These are phyloP conservation scores for Claviceps capensis DNA, from an alignment of 2,329 filamentous ascomycete species.

Conservation along the genomic window DNA sequence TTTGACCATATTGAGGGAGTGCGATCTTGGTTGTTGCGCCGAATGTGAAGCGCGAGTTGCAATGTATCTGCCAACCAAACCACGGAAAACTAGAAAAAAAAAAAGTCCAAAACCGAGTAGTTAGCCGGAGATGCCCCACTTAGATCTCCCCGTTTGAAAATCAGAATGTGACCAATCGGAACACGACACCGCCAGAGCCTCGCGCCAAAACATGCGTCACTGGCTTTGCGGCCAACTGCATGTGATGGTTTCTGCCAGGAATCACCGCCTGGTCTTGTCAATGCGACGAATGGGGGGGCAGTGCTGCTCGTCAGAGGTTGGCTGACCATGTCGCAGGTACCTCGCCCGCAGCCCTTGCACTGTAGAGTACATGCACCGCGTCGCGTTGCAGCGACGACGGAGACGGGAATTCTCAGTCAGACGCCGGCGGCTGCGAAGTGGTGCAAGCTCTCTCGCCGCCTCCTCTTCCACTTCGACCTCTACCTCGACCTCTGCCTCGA, in stretches of 20 bases:
- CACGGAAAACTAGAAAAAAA: neutral
- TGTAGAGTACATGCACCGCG: neutral
- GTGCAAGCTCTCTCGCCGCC: neutral
- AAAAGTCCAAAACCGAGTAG: slow-evolving; percentile 1
- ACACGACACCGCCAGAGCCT: slow-evolving; percentile 7
- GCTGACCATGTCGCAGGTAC: neutral
- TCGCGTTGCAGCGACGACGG: slow-evolving; percentile 2
- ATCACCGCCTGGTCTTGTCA: slow-evolving; percentile 14
- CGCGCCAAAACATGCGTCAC: slow-evolving; percentile 19
- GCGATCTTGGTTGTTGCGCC: neutral
- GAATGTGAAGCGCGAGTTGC: neutral
- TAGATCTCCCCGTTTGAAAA: neutral
- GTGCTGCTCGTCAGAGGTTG: neutral
- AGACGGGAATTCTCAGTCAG: slow-evolving; percentile 6
- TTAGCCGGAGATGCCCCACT: neutral
- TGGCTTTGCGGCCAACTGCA: slow-evolving; percentile 13
- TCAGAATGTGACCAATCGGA: neutral
- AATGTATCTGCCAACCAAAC: neutral
- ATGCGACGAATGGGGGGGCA: neutral
- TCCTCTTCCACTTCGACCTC: neutral
- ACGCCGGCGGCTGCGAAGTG: slow-evolving; percentile 5
- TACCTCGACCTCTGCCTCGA: neutral
- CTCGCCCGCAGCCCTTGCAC: neutral
- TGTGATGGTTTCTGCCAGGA: slow-evolving; percentile 16
- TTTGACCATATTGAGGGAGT: slow-evolving; percentile 10